Percentiles rank a stretch among this genome's conserved stretches.
Evolutionary conservation across 2,329 filamentous ascomycete genomes (phyloP).

Genomic region (Exophiala bonariae): DNA sequence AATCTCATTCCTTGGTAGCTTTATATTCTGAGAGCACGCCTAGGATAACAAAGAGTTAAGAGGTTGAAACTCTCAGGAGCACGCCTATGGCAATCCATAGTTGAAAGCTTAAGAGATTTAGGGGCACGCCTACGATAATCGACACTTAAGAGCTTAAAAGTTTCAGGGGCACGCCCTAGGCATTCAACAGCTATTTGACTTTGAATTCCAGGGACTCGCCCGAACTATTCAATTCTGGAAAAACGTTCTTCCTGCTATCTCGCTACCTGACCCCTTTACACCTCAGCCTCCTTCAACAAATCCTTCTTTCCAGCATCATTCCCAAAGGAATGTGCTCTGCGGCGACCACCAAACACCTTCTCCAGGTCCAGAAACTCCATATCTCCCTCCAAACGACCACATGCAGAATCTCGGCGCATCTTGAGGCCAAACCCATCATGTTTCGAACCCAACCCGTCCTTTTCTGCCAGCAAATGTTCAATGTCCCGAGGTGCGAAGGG

Average conservation of each 20-base stretch:
- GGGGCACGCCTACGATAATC: no score
- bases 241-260: background rate
- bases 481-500: conserved; percentile 10
- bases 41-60: no score
- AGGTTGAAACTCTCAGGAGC: no score
- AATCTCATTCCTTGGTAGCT: no score
- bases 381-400: conserved; percentile 14
- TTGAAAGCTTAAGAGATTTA: no score
- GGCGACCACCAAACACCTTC: background rate
- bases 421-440: conserved; percentile 9
- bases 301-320: conserved; percentile 14
- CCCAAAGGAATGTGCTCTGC: conserved; percentile 15
- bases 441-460: conserved; percentile 16
- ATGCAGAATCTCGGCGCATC: conserved; percentile 14
- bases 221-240: background rate
- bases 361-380: conserved; percentile 13
- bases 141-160: no score
- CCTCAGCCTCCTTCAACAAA: conserved; percentile 16
- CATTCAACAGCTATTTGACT: no score
- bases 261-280: conserved; percentile 8
- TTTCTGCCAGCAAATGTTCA: conserved; percentile 17
- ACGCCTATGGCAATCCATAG: no score
- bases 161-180: no score
- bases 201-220: no score
- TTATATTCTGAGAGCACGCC: no score